Evolutionary conservation across 768 basidiomycete species (phyloP).

Genomic region (Mycena rosella): DNA sequence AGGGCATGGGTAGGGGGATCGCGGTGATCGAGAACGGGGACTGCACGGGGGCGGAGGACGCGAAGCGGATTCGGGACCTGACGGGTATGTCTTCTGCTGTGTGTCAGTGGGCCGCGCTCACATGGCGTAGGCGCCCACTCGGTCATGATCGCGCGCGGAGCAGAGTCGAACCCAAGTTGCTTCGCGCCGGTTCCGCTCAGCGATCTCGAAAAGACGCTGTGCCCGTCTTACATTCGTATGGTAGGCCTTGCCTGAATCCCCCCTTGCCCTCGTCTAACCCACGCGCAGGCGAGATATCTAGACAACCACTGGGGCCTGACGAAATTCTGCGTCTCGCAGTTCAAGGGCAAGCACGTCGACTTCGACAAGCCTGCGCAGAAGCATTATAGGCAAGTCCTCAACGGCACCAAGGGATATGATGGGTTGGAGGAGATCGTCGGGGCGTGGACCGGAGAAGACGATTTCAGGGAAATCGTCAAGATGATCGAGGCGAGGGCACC

Average conservation of each 20-base stretch:
- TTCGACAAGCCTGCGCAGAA: slow-evolving; percentile 73
- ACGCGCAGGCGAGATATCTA: slow-evolving; percentile 74
- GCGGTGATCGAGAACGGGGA: slow-evolving; percentile 97
- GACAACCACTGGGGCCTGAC: slow-evolving; percentile 87
- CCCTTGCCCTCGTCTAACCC: slow-evolving; percentile 1
- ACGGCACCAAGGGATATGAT: slow-evolving; percentile 73
- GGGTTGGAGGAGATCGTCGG: slow-evolving; percentile 65
- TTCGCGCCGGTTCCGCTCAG: slow-evolving; percentile 78
- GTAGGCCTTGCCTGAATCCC: slow-evolving; percentile 51
- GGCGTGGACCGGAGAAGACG: slow-evolving; percentile 70
- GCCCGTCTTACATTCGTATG: slow-evolving; percentile 81
- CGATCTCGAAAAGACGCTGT: slow-evolving; percentile 76
- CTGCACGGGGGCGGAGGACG: slow-evolving; percentile 83
- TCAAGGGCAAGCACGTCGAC: slow-evolving; percentile 74
- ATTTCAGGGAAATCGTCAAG: slow-evolving; percentile 66
- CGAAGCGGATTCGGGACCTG: slow-evolving; percentile 75
- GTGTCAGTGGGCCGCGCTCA: neutral
- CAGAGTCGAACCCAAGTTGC: slow-evolving; percentile 92
- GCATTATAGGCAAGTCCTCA: slow-evolving; percentile 63
- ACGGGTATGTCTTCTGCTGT: slow-evolving; percentile 67
- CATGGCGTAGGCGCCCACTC: slow-evolving; percentile 76
- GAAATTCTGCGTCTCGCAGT: slow-evolving; percentile 89
- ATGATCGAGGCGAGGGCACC: slow-evolving; percentile 60
- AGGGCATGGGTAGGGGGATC: slow-evolving; percentile 78
- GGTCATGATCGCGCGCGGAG: slow-evolving; percentile 96